phyloP scores from a whole-genome alignment of 352 stramenopile genomes.

The Phytophthora pinifolia region DNA sequence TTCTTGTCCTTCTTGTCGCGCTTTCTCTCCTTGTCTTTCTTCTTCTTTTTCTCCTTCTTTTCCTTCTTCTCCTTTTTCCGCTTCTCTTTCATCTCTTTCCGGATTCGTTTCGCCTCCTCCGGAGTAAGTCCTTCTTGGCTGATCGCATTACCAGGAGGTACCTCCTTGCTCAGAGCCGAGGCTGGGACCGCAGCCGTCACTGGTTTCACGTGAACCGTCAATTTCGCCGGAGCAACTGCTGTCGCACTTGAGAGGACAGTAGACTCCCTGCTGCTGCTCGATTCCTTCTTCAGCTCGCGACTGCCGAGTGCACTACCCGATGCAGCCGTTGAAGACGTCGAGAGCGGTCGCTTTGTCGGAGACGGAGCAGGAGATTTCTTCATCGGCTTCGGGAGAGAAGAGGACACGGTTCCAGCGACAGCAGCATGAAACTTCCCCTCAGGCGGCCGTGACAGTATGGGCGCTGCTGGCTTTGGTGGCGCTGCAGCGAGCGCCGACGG shows the following conservation, averaged over 20 bases:
- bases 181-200: background rate
- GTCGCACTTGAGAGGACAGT: background rate
- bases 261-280: slow-evolving; percentile 7
- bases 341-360: slow-evolving; percentile 17
- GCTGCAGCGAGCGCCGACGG: slow-evolving; percentile 8
- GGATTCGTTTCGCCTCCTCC: slow-evolving; percentile 32
- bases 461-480: slow-evolving; percentile 18
- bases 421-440: slow-evolving; percentile 17
- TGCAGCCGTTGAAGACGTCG: slow-evolving; percentile 6
- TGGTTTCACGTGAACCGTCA: slow-evolving; percentile 13
- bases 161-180: slow-evolving; percentile 13
- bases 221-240: slow-evolving; percentile 5
- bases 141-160: slow-evolving; percentile 4
- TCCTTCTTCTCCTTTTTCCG: slow-evolving; percentile 70
- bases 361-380: slow-evolving; percentile 37
- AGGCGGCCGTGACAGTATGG: background rate
- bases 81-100: slow-evolving; percentile 58
- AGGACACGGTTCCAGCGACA: slow-evolving; percentile 5
- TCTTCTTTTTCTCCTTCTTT: slow-evolving; percentile 71
- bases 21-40: slow-evolving; percentile 59
- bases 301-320: slow-evolving; percentile 7
- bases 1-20: slow-evolving; percentile 60
- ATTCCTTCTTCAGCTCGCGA: slow-evolving; percentile 21
- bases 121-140: slow-evolving; percentile 16
- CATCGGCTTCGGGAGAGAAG: slow-evolving; percentile 20